A percentile compares a stretch with the other conserved stretches of the same genome.
These are phyloP conservation scores for Quambalaria eucalypti DNA, from an alignment of 1,284 basidiomycete genomes.

Conservation along the genomic window DNA sequence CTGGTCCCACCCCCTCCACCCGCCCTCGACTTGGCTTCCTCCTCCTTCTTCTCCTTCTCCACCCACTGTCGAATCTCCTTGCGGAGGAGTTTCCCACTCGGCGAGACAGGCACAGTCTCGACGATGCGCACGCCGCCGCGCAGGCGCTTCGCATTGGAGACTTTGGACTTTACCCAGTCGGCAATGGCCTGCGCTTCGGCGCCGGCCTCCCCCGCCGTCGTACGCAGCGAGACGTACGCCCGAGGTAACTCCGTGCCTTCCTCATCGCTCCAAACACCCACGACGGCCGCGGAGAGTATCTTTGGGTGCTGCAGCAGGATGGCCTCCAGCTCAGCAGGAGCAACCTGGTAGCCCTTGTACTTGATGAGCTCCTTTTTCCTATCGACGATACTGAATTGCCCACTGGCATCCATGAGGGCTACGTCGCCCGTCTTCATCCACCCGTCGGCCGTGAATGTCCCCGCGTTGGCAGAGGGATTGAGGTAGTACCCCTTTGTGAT, in stretches of 20 bases:
- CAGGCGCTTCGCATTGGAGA: conserved; percentile 17
- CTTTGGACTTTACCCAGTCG: conserved; percentile 12
- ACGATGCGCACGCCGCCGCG: conserved; percentile 20
- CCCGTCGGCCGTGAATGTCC: conserved; percentile 56
- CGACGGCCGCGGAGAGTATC: conserved; percentile 27
- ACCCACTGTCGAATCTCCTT: no score
- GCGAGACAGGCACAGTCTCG: no score
- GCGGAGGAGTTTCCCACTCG: no score
- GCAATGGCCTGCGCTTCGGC: not conserved
- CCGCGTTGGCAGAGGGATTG: conserved; percentile 48
- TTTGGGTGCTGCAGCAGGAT: conserved; percentile 2
- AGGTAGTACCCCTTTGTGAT: conserved; percentile 19
- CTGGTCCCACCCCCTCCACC: no score
- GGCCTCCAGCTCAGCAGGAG: no score
- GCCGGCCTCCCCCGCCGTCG: not conserved
- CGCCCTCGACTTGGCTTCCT: no score
- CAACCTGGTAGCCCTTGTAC: no score
- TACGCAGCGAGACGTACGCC: conserved; percentile 3
- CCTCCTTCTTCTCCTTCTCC: no score
- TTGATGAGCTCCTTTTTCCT: conserved; percentile 40
- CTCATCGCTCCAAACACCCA: conserved; percentile 26
- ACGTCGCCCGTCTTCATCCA: conserved; percentile 40
- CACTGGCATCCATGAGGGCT: conserved; percentile 18
- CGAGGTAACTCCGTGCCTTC: conserved; percentile 11
- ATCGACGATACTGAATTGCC: conserved; percentile 34